Conservation (phyloP, 306 rosid genomes). For the Castanea sativa region DNA sequence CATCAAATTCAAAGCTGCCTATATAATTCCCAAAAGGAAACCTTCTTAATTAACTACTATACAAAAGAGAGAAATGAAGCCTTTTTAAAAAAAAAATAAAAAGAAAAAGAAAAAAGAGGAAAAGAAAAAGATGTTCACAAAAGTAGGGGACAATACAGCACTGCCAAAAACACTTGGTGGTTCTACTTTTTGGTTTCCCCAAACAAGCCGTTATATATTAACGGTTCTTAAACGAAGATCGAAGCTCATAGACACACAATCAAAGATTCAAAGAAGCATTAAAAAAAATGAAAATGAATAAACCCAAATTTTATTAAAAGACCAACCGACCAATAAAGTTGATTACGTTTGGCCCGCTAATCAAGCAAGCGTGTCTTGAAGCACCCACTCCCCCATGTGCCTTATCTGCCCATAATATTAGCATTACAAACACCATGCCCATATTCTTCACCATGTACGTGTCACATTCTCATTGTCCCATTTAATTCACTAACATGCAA, state of each 20-base stretch:
- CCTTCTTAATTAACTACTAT: no score
- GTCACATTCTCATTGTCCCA: slow-evolving; percentile 20
- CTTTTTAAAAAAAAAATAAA: no score
- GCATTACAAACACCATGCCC: slow-evolving; percentile 31
- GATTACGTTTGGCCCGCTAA: slow-evolving; percentile 50
- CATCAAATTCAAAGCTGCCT: no score
- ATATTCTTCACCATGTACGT: slow-evolving; percentile 36
- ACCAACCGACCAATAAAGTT: slow-evolving; percentile 27
- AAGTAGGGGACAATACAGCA: no score
- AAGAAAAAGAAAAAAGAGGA: no score
- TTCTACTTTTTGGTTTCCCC: not conserved
- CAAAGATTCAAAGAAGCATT: not conserved
- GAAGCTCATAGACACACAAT: not conserved
- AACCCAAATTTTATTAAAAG: slow-evolving; percentile 13
- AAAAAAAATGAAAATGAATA: not conserved
- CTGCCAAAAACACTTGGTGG: no score
- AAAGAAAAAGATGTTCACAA: no score
- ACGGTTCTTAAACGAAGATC: not conserved
- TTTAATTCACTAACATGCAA: slow-evolving; percentile 1
- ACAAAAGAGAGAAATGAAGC: no score
- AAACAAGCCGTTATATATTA: not conserved
- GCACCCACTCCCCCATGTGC: slow-evolving; percentile 79
- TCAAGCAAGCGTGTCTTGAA: slow-evolving; percentile 58
- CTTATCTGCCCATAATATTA: slow-evolving; percentile 36
- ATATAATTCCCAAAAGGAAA: no score